A percentile compares a stretch with the other conserved stretches of the same genome.
phyloP scores from a whole-genome alignment of 2,329 filamentous ascomycete genomes.

The Aspergillus eucalypticola region DNA sequence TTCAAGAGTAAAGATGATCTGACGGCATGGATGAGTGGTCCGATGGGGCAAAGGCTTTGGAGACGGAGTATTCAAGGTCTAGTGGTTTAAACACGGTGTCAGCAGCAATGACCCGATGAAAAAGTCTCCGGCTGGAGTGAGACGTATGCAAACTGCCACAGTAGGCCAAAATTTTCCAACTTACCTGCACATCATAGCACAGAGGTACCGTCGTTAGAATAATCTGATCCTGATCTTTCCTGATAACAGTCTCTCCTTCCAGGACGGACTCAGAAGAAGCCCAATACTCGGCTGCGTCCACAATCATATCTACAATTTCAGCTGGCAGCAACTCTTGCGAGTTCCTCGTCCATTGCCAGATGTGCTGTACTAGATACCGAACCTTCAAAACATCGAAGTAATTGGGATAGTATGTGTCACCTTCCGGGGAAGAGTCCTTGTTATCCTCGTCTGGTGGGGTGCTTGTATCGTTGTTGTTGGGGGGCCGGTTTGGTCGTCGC shows the following conservation, averaged over 20 bases:
- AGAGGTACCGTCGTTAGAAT: constrained; percentile 38
- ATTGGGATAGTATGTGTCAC: constrained; percentile 27
- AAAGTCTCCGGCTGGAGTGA: background rate
- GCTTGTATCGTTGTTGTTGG: background rate
- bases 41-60: constrained; percentile 36
- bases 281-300: constrained; percentile 43
- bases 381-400: constrained; percentile 37
- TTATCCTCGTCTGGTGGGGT: background rate
- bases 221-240: constrained; percentile 36
- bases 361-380: constrained; percentile 30
- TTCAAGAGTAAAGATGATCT: constrained; percentile 38
- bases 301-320: constrained; percentile 43
- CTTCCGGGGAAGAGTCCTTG: background rate
- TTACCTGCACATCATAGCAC: constrained; percentile 35
- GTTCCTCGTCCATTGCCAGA: constrained; percentile 25
- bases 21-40: constrained; percentile 40
- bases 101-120: background rate
- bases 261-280: constrained; percentile 26
- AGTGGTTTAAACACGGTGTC: background rate
- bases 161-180: too few species aligned
- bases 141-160: constrained; percentile 4
- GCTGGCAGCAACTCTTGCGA: constrained; percentile 28
- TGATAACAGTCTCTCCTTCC: constrained; percentile 23
- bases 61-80: constrained; percentile 17
- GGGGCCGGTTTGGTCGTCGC: background rate